Evolutionary conservation across 495 filamentous ascomycete species (phyloP), one percentile per base, ranked within the genome.

Genomic region (Penicillium antarcticum): DNA sequence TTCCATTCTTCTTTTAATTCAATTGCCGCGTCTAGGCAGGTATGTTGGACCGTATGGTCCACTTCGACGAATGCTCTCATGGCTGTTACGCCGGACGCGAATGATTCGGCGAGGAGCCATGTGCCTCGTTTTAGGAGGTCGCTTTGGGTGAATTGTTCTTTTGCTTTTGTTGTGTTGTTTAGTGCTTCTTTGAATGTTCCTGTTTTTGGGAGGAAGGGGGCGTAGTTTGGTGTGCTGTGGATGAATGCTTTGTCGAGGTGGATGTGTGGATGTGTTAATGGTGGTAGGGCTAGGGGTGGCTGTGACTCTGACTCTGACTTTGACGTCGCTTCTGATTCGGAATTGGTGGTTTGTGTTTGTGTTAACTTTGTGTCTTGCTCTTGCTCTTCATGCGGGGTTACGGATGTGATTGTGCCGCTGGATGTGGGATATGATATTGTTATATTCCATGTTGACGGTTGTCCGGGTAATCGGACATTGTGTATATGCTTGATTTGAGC

Each of bases 171-270:
- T 5, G 85, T 90, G 36, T 82, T 67, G 19, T 69, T 62, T 44
- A 91, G 70, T 2, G 88, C 88, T 66, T 90, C 87, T 2, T 63
- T 60, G 65, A 91, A 89, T 18, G 78, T 73, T 32, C 88, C 87
- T 2, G 69, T 72, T 17, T 62, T 45, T 17, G 85, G 81, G n/a
- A 77, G 63, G 13, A 87, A 72, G 46, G 86, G 76, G 3, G 74
- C 72, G 65, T 82, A 87, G 57, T 78, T 73, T 2, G 75, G 69
- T 44, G 80, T 67, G 43, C 65, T 73, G 45, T 90, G 77, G 14
- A 91, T 70, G 60, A 83, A 91, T 35, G 82, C 79, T 66, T 92
- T 90, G 62, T 90, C 88, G 36, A 90, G 73, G 59, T 91, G 87
- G 42, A 90, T 81, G 56, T 91, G 87, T 10, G 87, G 83, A 60